Base-by-base conservation (phyloP, 2,329 filamentous ascomycete genomes). In the Lasiodiplodia gonubiensis region DNA sequence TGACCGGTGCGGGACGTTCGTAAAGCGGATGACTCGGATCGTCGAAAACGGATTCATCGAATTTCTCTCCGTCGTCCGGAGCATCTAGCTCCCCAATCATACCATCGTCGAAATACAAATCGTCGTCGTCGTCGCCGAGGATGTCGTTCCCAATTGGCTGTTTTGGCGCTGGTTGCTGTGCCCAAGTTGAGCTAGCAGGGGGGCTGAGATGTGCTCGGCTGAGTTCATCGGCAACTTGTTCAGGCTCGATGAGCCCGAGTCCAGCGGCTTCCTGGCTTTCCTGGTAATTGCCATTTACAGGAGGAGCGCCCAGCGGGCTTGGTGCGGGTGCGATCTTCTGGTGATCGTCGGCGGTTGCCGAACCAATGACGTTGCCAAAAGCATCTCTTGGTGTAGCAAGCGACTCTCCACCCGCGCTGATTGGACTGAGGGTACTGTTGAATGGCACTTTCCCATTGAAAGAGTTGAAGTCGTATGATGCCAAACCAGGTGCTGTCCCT, bases 21-120 rank as follows among this genome's bases (percentile, higher is more conserved):
- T 76, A 79, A 7, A 80, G 66, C 10, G 75, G 78, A 23, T 76
- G 73, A n/a, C 72, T 67, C 2, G 79, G 79, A 65, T 88, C 83
- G 70, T 93, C 90, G 73, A 93, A 92, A 16, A 92, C 84, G 6
- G 88, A 90, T 75, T 93, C 90, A 69, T 93, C 90, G 74, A 93
- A 92, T 1, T 85, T 82, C 0, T 81, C 80, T 1, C 83, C 82
- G 33, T 89, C 86, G 5, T 77, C 73, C 10, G 72, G 74, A 23
- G 74, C 71, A 21, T 83, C 83, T 73, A 86, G 78, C 67, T 83
- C 84, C 59, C 86, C 84, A 16, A 85, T 83, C 71, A 88, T 78
- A 2, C 88, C 89, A 73, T 88, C 88, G 70, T 91, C 88, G 73
- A 90, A 92, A 75, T 92, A 92, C 35, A 92, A 80, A 70, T 92